Evolutionary conservation across 2,329 filamentous ascomycete genomes (phyloP).

Genomic region (Pseudopithomyces chartarum): DNA sequence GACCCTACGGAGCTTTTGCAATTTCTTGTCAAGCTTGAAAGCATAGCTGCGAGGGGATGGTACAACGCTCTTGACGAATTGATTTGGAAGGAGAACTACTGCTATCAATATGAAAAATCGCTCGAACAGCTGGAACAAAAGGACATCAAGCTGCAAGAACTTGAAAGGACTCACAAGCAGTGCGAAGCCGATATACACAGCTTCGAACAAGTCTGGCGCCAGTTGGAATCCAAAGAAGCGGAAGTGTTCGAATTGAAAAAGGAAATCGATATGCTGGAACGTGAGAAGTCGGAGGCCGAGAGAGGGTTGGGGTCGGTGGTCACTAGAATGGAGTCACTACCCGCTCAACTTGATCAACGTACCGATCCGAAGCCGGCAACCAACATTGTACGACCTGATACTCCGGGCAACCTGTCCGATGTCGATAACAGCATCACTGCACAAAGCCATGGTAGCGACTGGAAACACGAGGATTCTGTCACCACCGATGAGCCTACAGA

Average conservation of each 20-base stretch:
- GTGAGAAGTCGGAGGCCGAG: too few relatives aligned
- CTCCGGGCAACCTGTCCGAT: not conserved
- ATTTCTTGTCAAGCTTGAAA: not conserved
- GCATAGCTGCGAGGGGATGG: conserved; percentile 8
- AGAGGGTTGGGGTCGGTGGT: not conserved
- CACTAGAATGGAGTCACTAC: not conserved
- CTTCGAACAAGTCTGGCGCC: too few relatives aligned
- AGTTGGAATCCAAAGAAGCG: too few relatives aligned
- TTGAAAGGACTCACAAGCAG: not conserved
- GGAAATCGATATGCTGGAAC: too few relatives aligned
- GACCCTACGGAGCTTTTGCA: not conserved
- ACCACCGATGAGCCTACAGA: not conserved
- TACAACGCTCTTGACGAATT: not conserved
- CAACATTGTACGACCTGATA: not conserved
- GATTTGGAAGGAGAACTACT: not conserved
- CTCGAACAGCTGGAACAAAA: not conserved
- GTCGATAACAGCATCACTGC: not conserved
- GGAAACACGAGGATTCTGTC: not conserved
- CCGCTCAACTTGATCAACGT: not conserved
- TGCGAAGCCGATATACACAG: too few relatives aligned
- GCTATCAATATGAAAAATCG: not conserved
- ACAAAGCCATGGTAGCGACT: not conserved
- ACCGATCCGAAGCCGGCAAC: not conserved
- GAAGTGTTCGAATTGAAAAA: too few relatives aligned
- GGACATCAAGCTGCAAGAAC: not conserved